These are phyloP conservation scores for Grosmannia serpens DNA, from an alignment of 2,329 filamentous ascomycete species.

Conservation along the genomic window DNA sequence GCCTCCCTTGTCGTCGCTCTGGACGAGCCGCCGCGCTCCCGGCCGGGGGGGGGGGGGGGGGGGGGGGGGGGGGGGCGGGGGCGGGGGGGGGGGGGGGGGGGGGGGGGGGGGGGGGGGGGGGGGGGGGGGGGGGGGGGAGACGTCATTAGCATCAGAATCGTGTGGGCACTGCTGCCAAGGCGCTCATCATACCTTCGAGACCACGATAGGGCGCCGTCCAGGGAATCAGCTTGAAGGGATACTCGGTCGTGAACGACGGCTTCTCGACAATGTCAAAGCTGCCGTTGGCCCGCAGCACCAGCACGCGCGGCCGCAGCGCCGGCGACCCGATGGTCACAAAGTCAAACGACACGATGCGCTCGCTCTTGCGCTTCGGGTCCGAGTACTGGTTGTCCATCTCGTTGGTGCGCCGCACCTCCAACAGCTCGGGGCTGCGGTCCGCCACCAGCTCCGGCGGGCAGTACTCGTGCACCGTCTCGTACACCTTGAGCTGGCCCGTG, in stretches of 20 bases:
- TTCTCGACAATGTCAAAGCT: conserved; percentile 51
- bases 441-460: conserved; percentile 26
- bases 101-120: too few species aligned
- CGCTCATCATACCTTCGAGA: conserved; percentile 34
- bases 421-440: conserved; percentile 43
- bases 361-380: conserved; percentile 38
- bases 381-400: conserved; percentile 50
- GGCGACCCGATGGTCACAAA: conserved; percentile 51
- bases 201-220: conserved; percentile 50
- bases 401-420: conserved; percentile 47
- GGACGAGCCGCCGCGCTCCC: too few species aligned
- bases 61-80: too few species aligned
- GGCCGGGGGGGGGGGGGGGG: too few species aligned
- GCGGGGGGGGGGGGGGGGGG: too few species aligned
- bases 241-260: conserved; percentile 44
- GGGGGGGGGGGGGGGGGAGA: too few species aligned
- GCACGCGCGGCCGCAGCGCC: conserved; percentile 42
- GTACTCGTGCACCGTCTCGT: conserved; percentile 46
- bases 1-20: too few species aligned
- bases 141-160: background rate
- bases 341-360: conserved; percentile 56
- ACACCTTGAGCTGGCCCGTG: conserved; percentile 50
- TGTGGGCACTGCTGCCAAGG: too few species aligned
- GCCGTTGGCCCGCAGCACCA: conserved; percentile 49
- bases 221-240: conserved; percentile 48